phyloP scores from a whole-genome alignment of 495 filamentous ascomycete species.

The Aspergillus nanangensis region DNA sequence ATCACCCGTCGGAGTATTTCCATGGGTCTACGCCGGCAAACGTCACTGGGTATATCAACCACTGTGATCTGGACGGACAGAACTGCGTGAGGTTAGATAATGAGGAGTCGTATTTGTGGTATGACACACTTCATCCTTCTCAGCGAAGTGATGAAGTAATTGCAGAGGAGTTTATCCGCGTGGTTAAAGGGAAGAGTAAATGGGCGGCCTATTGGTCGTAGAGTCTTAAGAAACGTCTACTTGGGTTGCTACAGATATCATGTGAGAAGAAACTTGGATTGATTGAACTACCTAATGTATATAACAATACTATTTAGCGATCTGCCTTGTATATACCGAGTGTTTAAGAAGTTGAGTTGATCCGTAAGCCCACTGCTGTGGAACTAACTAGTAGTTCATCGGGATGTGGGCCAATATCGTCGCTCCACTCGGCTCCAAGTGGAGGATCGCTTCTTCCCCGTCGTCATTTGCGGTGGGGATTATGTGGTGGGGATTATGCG shows the following conservation, averaged over 20 bases:
- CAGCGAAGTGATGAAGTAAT: constrained; percentile 50
- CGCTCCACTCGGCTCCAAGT: background rate
- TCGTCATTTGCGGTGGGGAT: no score
- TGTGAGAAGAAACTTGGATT: no score
- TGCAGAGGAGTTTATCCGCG: constrained; percentile 56
- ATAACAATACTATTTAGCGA: no score
- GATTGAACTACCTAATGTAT: no score
- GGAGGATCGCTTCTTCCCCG: no score
- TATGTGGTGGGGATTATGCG: no score
- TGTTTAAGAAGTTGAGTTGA: no score
- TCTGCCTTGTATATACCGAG: no score
- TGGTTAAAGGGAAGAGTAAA: constrained; percentile 51
- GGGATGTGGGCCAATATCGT: background rate
- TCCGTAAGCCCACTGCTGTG: no score
- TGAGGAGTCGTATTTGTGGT: constrained; percentile 46
- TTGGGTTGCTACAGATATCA: no score
- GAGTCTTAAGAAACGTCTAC: no score
- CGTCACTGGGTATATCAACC: constrained; percentile 50
- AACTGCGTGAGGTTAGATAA: constrained; percentile 22
- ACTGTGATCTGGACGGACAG: constrained; percentile 43
- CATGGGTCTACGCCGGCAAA: constrained; percentile 61
- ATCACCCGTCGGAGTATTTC: constrained; percentile 53
- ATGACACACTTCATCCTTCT: constrained; percentile 66
- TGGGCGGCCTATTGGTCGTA: constrained; percentile 55
- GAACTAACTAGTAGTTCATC: no score